Conservation (phyloP, 495 filamentous ascomycete species). For the Aspergillus biplanus region DNA sequence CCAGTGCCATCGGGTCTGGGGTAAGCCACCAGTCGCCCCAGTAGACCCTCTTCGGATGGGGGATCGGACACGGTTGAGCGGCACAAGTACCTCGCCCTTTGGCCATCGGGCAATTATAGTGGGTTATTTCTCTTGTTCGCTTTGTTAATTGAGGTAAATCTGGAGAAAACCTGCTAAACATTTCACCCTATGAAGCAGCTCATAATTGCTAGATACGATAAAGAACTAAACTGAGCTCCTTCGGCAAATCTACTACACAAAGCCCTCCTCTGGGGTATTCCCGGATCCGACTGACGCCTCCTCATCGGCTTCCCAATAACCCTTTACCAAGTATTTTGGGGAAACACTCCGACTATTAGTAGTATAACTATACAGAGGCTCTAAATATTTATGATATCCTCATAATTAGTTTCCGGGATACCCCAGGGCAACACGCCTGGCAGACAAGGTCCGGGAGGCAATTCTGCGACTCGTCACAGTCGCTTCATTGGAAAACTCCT, state of each 20-base stretch:
- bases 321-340: neutral
- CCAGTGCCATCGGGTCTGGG: conserved; percentile 22
- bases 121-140: neutral
- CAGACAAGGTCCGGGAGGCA: no score
- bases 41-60: conserved; percentile 25
- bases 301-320: neutral
- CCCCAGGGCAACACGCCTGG: no score
- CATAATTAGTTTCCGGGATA: no score
- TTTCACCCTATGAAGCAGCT: neutral
- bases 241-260: neutral
- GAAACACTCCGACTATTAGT: neutral
- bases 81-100: conserved; percentile 4
- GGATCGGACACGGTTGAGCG: conserved; percentile 13
- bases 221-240: neutral
- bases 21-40: conserved; percentile 19
- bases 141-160: neutral
- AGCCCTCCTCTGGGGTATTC: neutral
- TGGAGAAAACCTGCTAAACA: neutral
- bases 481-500: no score
- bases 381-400: no score
- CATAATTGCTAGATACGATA: neutral
- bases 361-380: no score
- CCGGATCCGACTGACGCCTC: conserved; percentile 7
- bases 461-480: no score
- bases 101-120: conserved; percentile 5